phyloP scores from a whole-genome alignment of 1,139 yeast species.

The Tardiomyces digboiensis region DNA sequence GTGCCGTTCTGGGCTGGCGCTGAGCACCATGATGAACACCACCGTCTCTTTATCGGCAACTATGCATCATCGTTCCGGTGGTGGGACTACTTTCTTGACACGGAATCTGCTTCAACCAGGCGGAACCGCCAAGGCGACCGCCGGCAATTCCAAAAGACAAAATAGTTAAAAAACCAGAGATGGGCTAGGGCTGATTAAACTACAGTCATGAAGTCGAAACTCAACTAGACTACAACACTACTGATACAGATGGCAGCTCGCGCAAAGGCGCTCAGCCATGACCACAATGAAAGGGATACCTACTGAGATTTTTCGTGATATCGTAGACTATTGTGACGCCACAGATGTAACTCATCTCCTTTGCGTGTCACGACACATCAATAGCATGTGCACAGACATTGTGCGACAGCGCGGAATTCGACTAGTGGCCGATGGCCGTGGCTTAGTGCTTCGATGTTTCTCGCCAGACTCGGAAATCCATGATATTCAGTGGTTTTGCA shows the following conservation, averaged over 20 bases:
- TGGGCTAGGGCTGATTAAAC: no score
- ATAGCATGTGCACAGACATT: not conserved
- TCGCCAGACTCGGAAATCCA: not conserved
- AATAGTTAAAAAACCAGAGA: no score
- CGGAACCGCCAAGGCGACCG: conserved; percentile 26
- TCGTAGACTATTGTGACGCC: not conserved
- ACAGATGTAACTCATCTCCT: not conserved
- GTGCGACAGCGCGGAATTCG: not conserved
- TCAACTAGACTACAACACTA: no score
- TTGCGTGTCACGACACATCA: not conserved
- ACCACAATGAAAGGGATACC: not conserved
- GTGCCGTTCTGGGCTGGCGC: conserved; percentile 98
- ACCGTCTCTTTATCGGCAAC: conserved; percentile 85
- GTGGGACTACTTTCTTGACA: conserved; percentile 80
- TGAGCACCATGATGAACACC: conserved; percentile 95
- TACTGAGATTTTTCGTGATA: not conserved
- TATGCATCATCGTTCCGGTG: conserved; percentile 91
- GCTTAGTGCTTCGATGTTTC: not conserved
- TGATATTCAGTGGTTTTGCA: not conserved
- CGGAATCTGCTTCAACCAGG: conserved; percentile 41
- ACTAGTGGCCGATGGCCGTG: not conserved
- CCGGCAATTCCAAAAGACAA: no score
- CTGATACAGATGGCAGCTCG: no score
- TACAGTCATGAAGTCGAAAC: no score
- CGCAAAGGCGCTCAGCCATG: no score